These are phyloP conservation scores for Chytridiales sp. DNA, from an alignment of 371 early-diverging fungal species.

Conservation along the genomic window DNA sequence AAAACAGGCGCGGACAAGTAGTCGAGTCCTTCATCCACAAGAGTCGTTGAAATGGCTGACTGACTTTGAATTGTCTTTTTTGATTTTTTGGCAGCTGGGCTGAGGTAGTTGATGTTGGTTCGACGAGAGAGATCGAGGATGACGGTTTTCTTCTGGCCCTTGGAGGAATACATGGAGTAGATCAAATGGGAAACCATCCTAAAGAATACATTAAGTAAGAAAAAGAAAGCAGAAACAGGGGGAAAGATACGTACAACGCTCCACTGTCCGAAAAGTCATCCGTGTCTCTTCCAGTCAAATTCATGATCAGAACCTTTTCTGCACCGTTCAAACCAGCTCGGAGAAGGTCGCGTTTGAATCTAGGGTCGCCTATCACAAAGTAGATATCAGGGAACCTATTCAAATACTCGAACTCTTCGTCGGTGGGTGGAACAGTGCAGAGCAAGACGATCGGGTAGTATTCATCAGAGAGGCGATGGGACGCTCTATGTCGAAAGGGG, in stretches of 20 bases:
- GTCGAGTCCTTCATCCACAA: slow-evolving; percentile 11
- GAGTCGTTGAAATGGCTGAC: background rate
- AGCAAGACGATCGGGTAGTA: slow-evolving; percentile 35
- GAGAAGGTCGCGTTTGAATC: slow-evolving; percentile 28
- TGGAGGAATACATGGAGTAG: slow-evolving; percentile 30
- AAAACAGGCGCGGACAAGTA: slow-evolving; percentile 41
- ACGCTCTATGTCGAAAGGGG: slow-evolving; percentile 19
- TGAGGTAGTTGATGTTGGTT: slow-evolving; percentile 39
- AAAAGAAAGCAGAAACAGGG: too few relatives aligned
- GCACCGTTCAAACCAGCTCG: slow-evolving; percentile 33
- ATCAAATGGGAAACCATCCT: slow-evolving; percentile 45
- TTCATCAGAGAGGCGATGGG: slow-evolving; percentile 24
- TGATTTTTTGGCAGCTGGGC: slow-evolving; percentile 25
- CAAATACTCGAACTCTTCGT: slow-evolving; percentile 30
- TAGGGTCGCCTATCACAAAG: slow-evolving; percentile 42
- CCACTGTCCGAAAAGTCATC: slow-evolving; percentile 38
- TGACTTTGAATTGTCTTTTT: slow-evolving; percentile 8
- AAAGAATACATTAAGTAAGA: background rate
- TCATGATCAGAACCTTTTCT: slow-evolving; percentile 33
- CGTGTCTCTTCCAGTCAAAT: slow-evolving; percentile 12
- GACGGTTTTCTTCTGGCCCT: slow-evolving; percentile 27
- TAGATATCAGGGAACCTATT: slow-evolving; percentile 39
- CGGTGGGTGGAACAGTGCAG: slow-evolving; percentile 27
- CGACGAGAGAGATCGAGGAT: slow-evolving; percentile 38
- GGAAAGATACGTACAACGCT: slow-evolving; percentile 24